Evolutionary conservation across 805 yeast genomes (phyloP).

Genomic region (Wickerhamomyces xylosicus): DNA sequence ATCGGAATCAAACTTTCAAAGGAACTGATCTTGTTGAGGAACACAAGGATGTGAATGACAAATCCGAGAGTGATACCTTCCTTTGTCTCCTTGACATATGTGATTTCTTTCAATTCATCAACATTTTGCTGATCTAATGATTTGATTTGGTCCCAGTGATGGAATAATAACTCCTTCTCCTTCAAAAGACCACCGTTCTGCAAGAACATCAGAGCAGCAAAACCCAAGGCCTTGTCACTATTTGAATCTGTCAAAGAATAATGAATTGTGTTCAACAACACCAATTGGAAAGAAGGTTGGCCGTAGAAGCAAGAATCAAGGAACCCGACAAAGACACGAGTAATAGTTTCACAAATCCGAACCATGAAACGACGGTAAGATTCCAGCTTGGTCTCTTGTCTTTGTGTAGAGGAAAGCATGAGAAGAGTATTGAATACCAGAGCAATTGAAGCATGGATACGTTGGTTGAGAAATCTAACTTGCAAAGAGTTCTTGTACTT

Average conservation of each 20-base stretch:
- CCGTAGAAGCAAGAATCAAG: constrained; percentile 10
- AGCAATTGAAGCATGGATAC: constrained; percentile 35
- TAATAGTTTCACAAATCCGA: constrained; percentile 25
- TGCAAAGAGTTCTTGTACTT: constrained; percentile 55
- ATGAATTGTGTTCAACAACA: constrained; percentile 25
- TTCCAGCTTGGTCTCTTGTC: constrained; percentile 30
- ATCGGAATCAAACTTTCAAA: constrained; percentile 24
- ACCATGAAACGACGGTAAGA: constrained; percentile 31
- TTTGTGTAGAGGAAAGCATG: constrained; percentile 35
- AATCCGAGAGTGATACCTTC: constrained; percentile 28
- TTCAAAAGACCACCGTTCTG: constrained; percentile 37
- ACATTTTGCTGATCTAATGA: constrained; percentile 17
- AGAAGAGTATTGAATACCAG: constrained; percentile 32
- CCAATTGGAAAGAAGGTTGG: constrained; percentile 23
- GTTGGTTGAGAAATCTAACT: constrained; percentile 38
- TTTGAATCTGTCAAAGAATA: constrained; percentile 24
- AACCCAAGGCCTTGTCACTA: constrained; percentile 23
- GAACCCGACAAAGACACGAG: constrained; percentile 16
- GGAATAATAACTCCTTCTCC: constrained; percentile 20
- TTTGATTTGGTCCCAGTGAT: constrained; percentile 18
- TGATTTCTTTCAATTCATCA: constrained; percentile 24
- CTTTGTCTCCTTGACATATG: constrained; percentile 25
- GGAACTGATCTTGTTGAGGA: constrained; percentile 35
- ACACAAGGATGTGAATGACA: constrained; percentile 30
- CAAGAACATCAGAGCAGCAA: constrained; percentile 37